phyloP scores from a whole-genome alignment of 768 basidiomycete species.

The Calocybe cyanea region DNA sequence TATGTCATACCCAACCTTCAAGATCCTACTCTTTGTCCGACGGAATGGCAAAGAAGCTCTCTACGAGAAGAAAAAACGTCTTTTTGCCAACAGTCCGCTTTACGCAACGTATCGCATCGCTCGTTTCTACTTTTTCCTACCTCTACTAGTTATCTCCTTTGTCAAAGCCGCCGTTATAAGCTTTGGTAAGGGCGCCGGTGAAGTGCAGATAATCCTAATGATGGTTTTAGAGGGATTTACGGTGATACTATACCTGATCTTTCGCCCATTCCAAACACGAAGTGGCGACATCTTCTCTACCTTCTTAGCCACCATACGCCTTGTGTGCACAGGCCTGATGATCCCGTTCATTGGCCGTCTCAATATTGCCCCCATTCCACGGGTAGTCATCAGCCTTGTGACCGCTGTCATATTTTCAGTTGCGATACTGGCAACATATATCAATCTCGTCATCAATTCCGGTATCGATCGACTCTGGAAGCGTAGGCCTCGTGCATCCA shows the following conservation, averaged over 20 bases:
- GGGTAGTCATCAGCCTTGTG: slow-evolving; percentile 77
- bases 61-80: slow-evolving; percentile 28
- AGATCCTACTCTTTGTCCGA: slow-evolving; percentile 43
- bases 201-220: slow-evolving; percentile 65
- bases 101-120: slow-evolving; percentile 62
- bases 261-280: slow-evolving; percentile 64
- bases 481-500: slow-evolving; percentile 8
- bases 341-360: slow-evolving; percentile 73
- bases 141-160: slow-evolving; percentile 53
- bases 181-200: slow-evolving; percentile 55
- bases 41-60: slow-evolving; percentile 23
- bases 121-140: slow-evolving; percentile 66
- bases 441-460: slow-evolving; percentile 59
- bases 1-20: slow-evolving; percentile 46
- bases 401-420: slow-evolving; percentile 69
- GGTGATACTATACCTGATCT: slow-evolving; percentile 45
- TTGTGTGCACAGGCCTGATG: slow-evolving; percentile 67
- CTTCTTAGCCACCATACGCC: slow-evolving; percentile 63
- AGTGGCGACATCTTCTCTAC: slow-evolving; percentile 68
- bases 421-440: slow-evolving; percentile 62
- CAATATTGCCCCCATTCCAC: slow-evolving; percentile 66
- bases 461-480: slow-evolving; percentile 29
- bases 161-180: slow-evolving; percentile 72
- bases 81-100: slow-evolving; percentile 51
- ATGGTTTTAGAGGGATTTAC: slow-evolving; percentile 65